Conservation (phyloP, 1,139 yeast genomes). For the Kodamaea suecica region DNA sequence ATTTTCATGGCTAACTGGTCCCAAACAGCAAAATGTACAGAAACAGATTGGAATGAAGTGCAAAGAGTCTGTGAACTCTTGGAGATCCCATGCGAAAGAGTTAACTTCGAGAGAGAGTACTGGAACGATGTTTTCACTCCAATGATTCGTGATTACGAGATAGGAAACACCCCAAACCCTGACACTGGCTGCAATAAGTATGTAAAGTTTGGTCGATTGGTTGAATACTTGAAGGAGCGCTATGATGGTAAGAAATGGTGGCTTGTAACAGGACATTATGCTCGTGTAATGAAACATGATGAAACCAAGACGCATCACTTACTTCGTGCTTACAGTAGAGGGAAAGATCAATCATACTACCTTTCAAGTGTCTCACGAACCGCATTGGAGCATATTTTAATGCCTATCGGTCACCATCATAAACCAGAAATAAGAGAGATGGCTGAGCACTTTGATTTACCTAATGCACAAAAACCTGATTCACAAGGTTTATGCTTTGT, state of each 20-base stretch:
- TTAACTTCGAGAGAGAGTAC: constrained; percentile 84
- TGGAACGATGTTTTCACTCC: constrained; percentile 93
- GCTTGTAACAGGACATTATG: constrained; percentile 94
- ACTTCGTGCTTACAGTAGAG: constrained; percentile 54
- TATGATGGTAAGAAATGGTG: constrained; percentile 50
- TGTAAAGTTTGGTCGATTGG: constrained; percentile 81
- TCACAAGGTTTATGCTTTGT: constrained; percentile 96
- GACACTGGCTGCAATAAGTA: constrained; percentile 83
- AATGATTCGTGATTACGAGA: constrained; percentile 68
- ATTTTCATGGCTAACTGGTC: constrained; percentile 94
- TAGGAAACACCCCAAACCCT: constrained; percentile 90
- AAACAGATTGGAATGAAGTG: constrained; percentile 87
- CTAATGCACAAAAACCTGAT: constrained; percentile 78
- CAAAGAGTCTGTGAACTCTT: constrained; percentile 58
- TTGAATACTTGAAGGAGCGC: constrained; percentile 46
- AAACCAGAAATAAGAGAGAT: constrained; percentile 72
- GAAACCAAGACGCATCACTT: constrained; percentile 41
- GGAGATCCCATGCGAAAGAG: constrained; percentile 67
- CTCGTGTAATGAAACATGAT: constrained; percentile 49
- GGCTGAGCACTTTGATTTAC: constrained; percentile 54
- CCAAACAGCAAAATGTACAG: constrained; percentile 68
- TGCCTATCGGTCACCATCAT: constrained; percentile 77
- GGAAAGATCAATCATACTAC: constrained; percentile 90
- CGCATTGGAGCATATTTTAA: constrained; percentile 49
- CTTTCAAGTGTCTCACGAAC: constrained; percentile 60